A percentile compares a stretch with the other conserved stretches of the same genome.
phyloP scores from a whole-genome alignment of 805 yeast species.

The Deakozyma indianensis region DNA sequence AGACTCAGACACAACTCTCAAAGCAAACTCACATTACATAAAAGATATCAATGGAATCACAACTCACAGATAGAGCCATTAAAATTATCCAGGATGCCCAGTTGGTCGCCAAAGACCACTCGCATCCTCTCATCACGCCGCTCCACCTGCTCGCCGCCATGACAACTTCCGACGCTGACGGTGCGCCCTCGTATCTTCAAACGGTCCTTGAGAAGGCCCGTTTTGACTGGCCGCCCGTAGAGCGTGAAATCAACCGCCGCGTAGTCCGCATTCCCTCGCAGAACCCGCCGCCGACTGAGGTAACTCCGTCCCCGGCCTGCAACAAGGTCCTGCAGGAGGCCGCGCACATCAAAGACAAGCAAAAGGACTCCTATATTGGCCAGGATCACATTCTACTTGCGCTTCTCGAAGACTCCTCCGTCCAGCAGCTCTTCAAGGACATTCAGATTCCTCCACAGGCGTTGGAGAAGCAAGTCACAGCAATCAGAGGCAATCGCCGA shows the following conservation, averaged over 20 bases:
- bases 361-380: slow-evolving; percentile 82
- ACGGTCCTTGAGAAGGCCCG: slow-evolving; percentile 76
- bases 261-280: slow-evolving; percentile 80
- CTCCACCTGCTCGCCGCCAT: slow-evolving; percentile 85
- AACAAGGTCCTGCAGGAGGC: slow-evolving; percentile 66
- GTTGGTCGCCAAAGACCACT: slow-evolving; percentile 69
- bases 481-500: slow-evolving; percentile 76
- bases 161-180: slow-evolving; percentile 46
- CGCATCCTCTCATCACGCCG: slow-evolving; percentile 76
- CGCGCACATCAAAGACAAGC: slow-evolving; percentile 63
- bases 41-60: slow-evolving; percentile 21
- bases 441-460: slow-evolving; percentile 48
- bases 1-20: no score
- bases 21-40: no score
- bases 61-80: slow-evolving; percentile 89
- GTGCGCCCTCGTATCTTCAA: slow-evolving; percentile 52
- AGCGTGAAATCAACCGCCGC: slow-evolving; percentile 64
- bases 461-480: slow-evolving; percentile 61
- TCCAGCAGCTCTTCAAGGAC: slow-evolving; percentile 61
- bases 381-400: slow-evolving; percentile 90
- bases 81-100: slow-evolving; percentile 66
- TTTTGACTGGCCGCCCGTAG: slow-evolving; percentile 72
- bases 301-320: slow-evolving; percentile 61
- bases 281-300: slow-evolving; percentile 74
- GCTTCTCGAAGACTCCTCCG: slow-evolving; percentile 59